Conservation (phyloP, 2,329 filamentous ascomycete genomes). For the Cadophora gregata region DNA sequence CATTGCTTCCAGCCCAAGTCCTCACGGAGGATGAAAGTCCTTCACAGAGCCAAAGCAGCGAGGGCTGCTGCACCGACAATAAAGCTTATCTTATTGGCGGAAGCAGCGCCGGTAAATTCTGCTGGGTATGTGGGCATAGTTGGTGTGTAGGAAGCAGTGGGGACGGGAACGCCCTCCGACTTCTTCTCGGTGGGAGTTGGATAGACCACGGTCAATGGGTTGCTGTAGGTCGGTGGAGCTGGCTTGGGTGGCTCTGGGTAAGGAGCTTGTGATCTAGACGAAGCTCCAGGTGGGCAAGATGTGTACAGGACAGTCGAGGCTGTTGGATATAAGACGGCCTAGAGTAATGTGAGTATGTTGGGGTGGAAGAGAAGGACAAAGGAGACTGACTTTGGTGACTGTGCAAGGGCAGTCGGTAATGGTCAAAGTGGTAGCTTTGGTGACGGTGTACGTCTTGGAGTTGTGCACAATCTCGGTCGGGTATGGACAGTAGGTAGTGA, state of each 20-base stretch:
- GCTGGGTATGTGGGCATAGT: neutral
- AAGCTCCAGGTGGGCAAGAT: slow-evolving; percentile 23
- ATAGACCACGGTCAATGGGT: slow-evolving; percentile 18
- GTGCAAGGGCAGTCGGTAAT: slow-evolving; percentile 36
- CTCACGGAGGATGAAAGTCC: neutral
- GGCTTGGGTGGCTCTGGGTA: neutral
- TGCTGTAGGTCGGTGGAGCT: slow-evolving; percentile 17
- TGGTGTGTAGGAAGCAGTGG: slow-evolving; percentile 3
- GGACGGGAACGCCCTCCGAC: neutral
- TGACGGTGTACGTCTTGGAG: slow-evolving; percentile 62
- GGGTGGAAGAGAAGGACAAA: neutral
- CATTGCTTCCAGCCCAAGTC: neutral
- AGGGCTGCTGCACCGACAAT: slow-evolving; percentile 20
- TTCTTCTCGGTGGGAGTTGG: neutral
- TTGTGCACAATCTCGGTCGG: slow-evolving; percentile 32
- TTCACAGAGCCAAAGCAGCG: slow-evolving; percentile 10
- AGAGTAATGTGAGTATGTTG: slow-evolving; percentile 1
- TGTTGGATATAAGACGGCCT: neutral
- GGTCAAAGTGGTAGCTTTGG: slow-evolving; percentile 57
- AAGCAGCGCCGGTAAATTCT: slow-evolving; percentile 23
- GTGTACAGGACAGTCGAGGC: slow-evolving; percentile 32
- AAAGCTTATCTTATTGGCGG: slow-evolving; percentile 20
- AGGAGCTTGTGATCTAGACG: slow-evolving; percentile 1
- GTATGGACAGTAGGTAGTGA: slow-evolving; percentile 51
- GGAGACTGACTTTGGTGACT: slow-evolving; percentile 42